Evolutionary conservation across 148 eudicot species (phyloP).

Genomic region (Amaranthus hypochondriacus): DNA sequence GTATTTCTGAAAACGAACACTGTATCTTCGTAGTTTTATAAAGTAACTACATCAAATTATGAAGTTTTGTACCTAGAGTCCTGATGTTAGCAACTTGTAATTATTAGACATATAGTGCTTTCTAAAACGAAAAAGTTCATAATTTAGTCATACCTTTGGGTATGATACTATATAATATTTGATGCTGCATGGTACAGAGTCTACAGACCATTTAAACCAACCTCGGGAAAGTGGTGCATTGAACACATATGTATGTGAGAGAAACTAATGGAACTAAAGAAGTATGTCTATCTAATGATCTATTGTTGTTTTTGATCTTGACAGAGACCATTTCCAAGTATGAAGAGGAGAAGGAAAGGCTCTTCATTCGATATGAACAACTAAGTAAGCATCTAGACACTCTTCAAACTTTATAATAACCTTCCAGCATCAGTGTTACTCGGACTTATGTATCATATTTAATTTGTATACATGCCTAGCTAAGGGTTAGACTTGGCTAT

Average conservation of each 20-base stretch:
- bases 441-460: too few species aligned
- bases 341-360: constrained; percentile 87
- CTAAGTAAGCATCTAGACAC: constrained; percentile 46
- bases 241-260: background rate
- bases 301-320: background rate
- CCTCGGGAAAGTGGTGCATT: too few species aligned
- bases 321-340: constrained; percentile 66
- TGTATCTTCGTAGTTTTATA: background rate
- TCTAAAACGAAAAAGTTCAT: background rate
- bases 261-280: background rate
- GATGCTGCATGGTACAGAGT: background rate
- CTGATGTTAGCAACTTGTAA: background rate
- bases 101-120: background rate
- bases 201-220: too few species aligned
- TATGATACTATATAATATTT: background rate
- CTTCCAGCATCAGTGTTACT: too few species aligned
- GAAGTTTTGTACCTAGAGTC: background rate
- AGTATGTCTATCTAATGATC: background rate
- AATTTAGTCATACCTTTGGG: background rate
- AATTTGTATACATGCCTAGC: too few species aligned
- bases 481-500: too few species aligned
- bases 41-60: background rate
- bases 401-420: background rate
- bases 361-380: constrained; percentile 69
- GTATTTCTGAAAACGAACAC: background rate